Conservation (phyloP, 2,329 filamentous ascomycete genomes). For the Phoma sp. region DNA sequence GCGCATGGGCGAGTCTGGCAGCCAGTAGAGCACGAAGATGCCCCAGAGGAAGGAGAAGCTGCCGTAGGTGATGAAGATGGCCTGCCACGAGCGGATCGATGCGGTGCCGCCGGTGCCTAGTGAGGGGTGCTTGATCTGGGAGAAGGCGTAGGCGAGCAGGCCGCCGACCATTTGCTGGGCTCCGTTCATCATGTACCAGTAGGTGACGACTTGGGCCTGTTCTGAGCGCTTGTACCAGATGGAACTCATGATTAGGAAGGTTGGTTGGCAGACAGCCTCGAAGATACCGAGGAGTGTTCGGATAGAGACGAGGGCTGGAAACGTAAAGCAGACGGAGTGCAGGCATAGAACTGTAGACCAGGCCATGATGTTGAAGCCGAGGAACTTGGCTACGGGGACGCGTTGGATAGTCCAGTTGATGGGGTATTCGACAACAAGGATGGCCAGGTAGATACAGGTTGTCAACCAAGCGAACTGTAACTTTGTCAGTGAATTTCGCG, state of each 20-base stretch:
- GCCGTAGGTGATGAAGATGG: constrained; percentile 72
- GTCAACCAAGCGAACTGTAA: constrained; percentile 72
- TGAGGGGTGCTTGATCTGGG: constrained; percentile 29
- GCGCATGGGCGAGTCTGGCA: constrained; percentile 69
- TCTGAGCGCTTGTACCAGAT: constrained; percentile 77
- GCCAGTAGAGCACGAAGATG: constrained; percentile 56
- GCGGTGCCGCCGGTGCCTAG: constrained; percentile 42
- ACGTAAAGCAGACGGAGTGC: constrained; percentile 67
- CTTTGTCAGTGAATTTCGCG: neutral
- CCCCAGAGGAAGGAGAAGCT: constrained; percentile 67
- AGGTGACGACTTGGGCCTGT: constrained; percentile 69
- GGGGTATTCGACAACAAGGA: constrained; percentile 74
- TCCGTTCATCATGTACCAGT: constrained; percentile 80
- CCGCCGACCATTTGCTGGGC: constrained; percentile 75
- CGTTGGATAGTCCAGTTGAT: constrained; percentile 69
- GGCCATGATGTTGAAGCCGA: constrained; percentile 66
- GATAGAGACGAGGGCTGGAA: constrained; percentile 64
- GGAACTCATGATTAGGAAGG: constrained; percentile 69
- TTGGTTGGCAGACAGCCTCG: constrained; percentile 72
- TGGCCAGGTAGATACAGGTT: constrained; percentile 75
- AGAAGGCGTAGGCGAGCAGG: constrained; percentile 63
- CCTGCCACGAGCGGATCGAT: constrained; percentile 69
- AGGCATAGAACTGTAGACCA: constrained; percentile 68
- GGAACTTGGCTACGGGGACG: constrained; percentile 71
- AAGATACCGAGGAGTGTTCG: constrained; percentile 73